Conservation (phyloP, 768 basidiomycete species). For the Leucosporidium creatinivorum region DNA sequence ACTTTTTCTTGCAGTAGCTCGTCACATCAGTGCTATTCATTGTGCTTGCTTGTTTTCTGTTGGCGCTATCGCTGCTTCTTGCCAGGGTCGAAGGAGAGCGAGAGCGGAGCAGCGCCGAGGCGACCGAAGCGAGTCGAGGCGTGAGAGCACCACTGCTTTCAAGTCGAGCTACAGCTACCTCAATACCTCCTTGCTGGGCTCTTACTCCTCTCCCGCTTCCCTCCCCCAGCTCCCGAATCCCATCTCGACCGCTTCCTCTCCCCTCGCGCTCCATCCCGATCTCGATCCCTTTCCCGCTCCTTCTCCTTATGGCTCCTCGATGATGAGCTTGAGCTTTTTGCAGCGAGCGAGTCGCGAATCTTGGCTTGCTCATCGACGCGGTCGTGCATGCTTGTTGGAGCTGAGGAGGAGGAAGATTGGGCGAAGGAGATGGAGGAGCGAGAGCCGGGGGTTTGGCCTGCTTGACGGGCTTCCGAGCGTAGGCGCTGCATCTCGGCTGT, state of each 20-base stretch:
- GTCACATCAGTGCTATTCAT: too few species aligned
- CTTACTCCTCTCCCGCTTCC: slow-evolving; percentile 18
- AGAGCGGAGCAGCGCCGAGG: too few species aligned
- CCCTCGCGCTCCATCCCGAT: slow-evolving; percentile 20
- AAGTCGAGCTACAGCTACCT: too few species aligned
- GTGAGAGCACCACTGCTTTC: too few species aligned
- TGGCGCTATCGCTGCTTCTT: too few species aligned
- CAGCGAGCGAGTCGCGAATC: slow-evolving; percentile 5
- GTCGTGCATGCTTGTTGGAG: not conserved
- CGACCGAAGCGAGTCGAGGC: too few species aligned
- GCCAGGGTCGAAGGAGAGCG: too few species aligned
- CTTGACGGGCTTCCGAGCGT: slow-evolving; percentile 56
- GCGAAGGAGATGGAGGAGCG: slow-evolving; percentile 61
- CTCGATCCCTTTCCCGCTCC: slow-evolving; percentile 12
- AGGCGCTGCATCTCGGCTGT: slow-evolving; percentile 59
- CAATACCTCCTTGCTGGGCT: slow-evolving; percentile 10
- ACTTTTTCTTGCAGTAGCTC: too few species aligned
- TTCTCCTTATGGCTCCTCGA: slow-evolving; percentile 2
- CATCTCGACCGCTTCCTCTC: slow-evolving; percentile 25
- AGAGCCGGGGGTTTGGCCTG: slow-evolving; percentile 52
- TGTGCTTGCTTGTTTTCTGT: too few species aligned
- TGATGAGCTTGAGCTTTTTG: slow-evolving; percentile 10
- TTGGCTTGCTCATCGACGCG: slow-evolving; percentile 5
- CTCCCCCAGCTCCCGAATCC: slow-evolving; percentile 13
- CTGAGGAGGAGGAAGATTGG: slow-evolving; percentile 30